These are phyloP conservation scores for Penicillium psychrosexuale DNA, from an alignment of 2,329 filamentous ascomycete species.

Conservation along the genomic window DNA sequence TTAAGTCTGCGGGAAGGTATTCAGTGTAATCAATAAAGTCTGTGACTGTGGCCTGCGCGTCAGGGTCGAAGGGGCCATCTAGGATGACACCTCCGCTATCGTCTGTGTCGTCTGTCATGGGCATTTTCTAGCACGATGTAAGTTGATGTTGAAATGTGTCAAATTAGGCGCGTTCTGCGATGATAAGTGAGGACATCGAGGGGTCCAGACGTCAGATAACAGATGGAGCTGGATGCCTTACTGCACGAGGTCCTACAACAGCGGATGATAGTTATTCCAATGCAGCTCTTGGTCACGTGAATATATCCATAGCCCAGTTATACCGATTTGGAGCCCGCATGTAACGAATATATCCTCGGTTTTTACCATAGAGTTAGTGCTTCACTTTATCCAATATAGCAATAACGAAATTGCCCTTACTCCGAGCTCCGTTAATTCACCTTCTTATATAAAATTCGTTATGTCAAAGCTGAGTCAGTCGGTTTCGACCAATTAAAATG, in stretches of 20 bases:
- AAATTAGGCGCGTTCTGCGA: neutral
- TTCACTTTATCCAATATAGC: neutral
- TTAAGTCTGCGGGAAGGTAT: slow-evolving; percentile 63
- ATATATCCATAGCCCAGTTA: neutral
- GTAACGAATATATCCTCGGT: neutral
- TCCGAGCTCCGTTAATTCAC: neutral
- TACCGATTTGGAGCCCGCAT: neutral
- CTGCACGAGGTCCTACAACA: slow-evolving; percentile 9
- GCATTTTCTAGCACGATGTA: slow-evolving; percentile 14
- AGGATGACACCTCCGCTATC: slow-evolving; percentile 44
- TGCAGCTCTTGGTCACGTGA: neutral
- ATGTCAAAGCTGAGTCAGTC: neutral
- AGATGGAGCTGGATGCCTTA: slow-evolving; percentile 1
- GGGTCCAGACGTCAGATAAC: slow-evolving; percentile 19
- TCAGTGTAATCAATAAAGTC: slow-evolving; percentile 69
- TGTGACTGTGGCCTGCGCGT: slow-evolving; percentile 63
- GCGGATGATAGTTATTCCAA: slow-evolving; percentile 1
- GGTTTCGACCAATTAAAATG: neutral
- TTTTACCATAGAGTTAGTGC: neutral
- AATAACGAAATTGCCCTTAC: neutral
- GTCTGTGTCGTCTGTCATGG: slow-evolving; percentile 44
- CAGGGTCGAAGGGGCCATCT: slow-evolving; percentile 57
- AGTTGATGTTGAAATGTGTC: neutral
- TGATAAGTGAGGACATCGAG: slow-evolving; percentile 1
- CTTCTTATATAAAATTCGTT: neutral